Base-by-base conservation (phyloP, 768 basidiomycete genomes). In the Tulasnella sp. region DNA sequence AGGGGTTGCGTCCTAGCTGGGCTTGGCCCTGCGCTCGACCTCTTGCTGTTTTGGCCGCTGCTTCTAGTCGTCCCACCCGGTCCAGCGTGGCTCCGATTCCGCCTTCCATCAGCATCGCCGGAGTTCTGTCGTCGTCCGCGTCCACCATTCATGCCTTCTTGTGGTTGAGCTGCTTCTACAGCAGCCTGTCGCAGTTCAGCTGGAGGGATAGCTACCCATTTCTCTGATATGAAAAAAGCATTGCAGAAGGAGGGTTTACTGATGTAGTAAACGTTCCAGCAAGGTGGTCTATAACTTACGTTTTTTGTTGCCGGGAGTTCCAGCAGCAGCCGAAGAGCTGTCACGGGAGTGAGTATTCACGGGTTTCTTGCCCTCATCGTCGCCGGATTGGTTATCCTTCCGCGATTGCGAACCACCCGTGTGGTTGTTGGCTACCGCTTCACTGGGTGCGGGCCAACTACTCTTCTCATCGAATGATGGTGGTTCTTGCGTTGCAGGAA, bases 41-140 rank as follows among this genome's bases (percentile, higher is more conserved):
- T 45, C 55, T 57, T 57, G 55, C 55, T 57, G 23, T 35, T 39
- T 27, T 37, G 51, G 41, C 51, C 51, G 51, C 51, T 53, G 36
- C 51, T 53, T 40, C 51, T 15, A 29, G 19, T 36, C 29, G 27
- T 40, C 23, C 51, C 51, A 11, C 39, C 34, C 15, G 51, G 49
- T 11, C 31, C 49, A 14, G 9, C 6, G n/a, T 29, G 34, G 27
- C 27, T 43, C 27, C 41, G 17, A 43, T 43, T 43, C 41, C 41
- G 41, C 6, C 41, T n/a, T 9, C 27, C 41, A 43, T 43, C 41
- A 25, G n/a, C 7, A 17, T 9, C n/a, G 9, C 17, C 17, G 6
- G 7, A n/a, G 6, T 25, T 25, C 6, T n/a, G 9, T 43, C 41
- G 41, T 43, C 41, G 17, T 17, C 48, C 48, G 21, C 48, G 25